Evolutionary conservation across 2,329 filamentous ascomycete species (phyloP).

Genomic region (Exophiala sp.): DNA sequence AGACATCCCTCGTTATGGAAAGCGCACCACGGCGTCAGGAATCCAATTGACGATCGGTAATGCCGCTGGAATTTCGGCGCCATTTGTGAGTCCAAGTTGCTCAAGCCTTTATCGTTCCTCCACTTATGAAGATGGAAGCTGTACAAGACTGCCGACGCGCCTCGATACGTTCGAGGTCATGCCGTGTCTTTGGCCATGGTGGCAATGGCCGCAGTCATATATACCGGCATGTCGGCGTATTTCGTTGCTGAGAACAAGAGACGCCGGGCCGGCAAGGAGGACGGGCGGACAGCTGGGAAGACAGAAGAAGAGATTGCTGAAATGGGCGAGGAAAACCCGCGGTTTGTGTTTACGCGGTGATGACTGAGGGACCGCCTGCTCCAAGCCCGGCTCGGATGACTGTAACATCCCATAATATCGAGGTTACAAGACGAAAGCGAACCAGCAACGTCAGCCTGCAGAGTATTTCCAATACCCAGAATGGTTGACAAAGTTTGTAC

Average conservation of each 20-base stretch:
- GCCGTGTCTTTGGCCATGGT: conserved; percentile 56
- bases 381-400: neutral
- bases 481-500: neutral
- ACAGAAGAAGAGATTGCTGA: conserved; percentile 40
- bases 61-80: conserved; percentile 64
- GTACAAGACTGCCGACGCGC: conserved; percentile 44
- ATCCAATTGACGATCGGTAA: conserved; percentile 51
- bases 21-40: conserved; percentile 65
- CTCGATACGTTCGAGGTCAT: conserved; percentile 57
- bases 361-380: conserved; percentile 6
- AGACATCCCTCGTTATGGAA: conserved; percentile 69
- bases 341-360: conserved; percentile 36
- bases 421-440: neutral
- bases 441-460: too few relatives aligned
- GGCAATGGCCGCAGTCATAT: conserved; percentile 49
- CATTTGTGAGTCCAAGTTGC: conserved; percentile 50
- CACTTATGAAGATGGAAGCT: conserved; percentile 24
- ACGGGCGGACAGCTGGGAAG: conserved; percentile 37
- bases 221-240: conserved; percentile 51
- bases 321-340: conserved; percentile 40
- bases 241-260: conserved; percentile 46
- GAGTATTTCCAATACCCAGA: too few relatives aligned
- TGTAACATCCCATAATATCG: neutral
- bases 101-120: neutral
- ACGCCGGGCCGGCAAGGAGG: conserved; percentile 34